Percentiles rank a stretch among this genome's conserved stretches.
Evolutionary conservation across 2,329 filamentous ascomycete genomes (phyloP).

Genomic region (Alternaria longipes): DNA sequence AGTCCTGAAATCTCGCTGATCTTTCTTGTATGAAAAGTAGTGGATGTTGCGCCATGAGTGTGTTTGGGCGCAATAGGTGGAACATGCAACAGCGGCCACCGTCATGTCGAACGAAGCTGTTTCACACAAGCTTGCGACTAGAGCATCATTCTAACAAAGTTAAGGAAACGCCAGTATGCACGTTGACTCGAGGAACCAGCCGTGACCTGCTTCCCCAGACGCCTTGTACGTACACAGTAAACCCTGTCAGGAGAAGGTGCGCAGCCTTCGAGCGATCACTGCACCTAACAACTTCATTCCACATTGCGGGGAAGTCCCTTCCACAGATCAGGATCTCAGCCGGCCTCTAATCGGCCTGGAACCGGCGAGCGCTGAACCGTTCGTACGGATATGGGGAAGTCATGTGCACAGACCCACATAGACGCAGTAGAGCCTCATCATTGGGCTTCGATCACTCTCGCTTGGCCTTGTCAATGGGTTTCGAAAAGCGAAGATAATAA

Average conservation of each 20-base stretch:
- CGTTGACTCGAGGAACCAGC: conserved; percentile 9
- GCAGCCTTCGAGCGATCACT: conserved; percentile 5
- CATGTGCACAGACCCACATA: conserved; percentile 7
- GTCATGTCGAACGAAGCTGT: background rate
- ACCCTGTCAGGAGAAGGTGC: background rate
- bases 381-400: conserved; percentile 11
- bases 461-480: background rate
- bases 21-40: background rate
- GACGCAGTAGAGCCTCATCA: conserved; percentile 8
- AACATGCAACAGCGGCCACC: conserved; percentile 3
- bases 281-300: conserved; percentile 11
- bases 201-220: conserved; percentile 11
- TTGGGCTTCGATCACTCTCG: background rate
- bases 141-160: conserved; percentile 1
- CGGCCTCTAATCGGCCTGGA: conserved; percentile 1
- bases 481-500: background rate
- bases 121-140: background rate
- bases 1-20: conserved; percentile 5
- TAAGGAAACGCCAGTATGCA: conserved; percentile 2
- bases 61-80: background rate
- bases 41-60: background rate
- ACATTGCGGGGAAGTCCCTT: conserved; percentile 11
- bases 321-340: background rate
- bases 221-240: background rate
- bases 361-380: conserved; percentile 13